Evolutionary conservation across 352 stramenopile genomes (phyloP).

Genomic region (Aphanomyces astaci): DNA sequence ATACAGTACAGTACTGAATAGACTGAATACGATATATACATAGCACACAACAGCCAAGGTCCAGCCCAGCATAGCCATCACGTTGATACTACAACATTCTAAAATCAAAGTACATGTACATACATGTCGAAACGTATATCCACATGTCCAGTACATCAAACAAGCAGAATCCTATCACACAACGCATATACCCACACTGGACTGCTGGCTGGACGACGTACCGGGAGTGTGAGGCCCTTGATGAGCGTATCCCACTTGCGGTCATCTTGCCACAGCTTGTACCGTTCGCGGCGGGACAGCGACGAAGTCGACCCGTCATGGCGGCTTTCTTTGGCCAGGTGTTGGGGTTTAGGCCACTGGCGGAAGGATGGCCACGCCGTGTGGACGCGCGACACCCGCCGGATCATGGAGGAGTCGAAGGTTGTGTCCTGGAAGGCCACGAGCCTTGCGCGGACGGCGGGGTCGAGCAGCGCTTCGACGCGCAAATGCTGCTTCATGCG

Average conservation of each 20-base stretch:
- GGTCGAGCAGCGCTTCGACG: constrained; percentile 41
- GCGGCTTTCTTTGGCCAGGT: constrained; percentile 36
- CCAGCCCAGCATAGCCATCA: no score
- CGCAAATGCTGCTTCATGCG: constrained; percentile 43
- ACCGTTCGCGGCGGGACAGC: constrained; percentile 58
- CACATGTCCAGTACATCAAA: no score
- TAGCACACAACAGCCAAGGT: no score
- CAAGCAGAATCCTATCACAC: no score
- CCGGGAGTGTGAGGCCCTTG: constrained; percentile 55
- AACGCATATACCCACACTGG: no score
- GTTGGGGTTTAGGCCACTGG: constrained; percentile 51
- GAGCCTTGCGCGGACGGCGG: constrained; percentile 31
- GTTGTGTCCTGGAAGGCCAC: constrained; percentile 37
- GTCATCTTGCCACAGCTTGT: constrained; percentile 77
- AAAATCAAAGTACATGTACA: background rate
- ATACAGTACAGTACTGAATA: no score
- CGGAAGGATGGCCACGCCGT: constrained; percentile 44
- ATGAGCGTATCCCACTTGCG: constrained; percentile 59
- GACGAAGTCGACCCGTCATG: constrained; percentile 34
- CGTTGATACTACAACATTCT: no score
- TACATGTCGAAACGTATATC: no score
- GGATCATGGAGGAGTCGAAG: constrained; percentile 55
- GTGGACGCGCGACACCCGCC: constrained; percentile 33
- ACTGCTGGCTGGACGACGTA: no score
- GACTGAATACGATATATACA: no score